These are phyloP conservation scores for Nannochloris sp. DNA, from an alignment of 139 green algal genomes.

Conservation along the genomic window DNA sequence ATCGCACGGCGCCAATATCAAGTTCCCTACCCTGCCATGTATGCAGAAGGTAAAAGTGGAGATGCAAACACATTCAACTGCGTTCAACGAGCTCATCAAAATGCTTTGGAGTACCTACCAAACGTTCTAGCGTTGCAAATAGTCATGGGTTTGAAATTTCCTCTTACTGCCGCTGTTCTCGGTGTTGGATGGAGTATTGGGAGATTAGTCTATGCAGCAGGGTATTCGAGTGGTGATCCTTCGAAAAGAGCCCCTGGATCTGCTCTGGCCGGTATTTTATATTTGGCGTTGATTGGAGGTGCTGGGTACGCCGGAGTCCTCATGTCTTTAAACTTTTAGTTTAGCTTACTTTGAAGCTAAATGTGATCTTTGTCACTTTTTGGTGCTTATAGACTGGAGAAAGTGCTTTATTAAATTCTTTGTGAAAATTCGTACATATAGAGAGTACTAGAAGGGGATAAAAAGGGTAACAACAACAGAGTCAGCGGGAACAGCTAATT, in stretches of 20 bases:
- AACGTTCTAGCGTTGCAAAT: neutral
- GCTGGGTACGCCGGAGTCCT: neutral
- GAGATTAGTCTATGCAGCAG: constrained; percentile 1
- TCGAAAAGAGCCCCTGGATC: neutral
- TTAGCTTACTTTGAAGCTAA: no score
- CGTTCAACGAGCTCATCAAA: constrained; percentile 25
- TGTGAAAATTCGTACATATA: no score
- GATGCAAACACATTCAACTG: constrained; percentile 20
- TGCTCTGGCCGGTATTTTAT: constrained; percentile 1
- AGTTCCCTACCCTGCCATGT: constrained; percentile 9
- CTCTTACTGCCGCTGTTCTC: constrained; percentile 6
- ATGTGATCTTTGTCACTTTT: no score
- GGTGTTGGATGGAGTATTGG: constrained; percentile 3
- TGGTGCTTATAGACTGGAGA: no score
- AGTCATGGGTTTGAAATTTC: constrained; percentile 19
- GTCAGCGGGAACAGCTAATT: no score
- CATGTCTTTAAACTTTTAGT: no score
- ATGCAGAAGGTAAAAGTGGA: constrained; percentile 2
- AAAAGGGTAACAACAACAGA: no score
- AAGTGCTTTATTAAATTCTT: no score
- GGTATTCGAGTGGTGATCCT: constrained; percentile 23
- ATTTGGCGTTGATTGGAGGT: constrained; percentile 8
- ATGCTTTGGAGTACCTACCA: constrained; percentile 17
- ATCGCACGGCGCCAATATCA: neutral
- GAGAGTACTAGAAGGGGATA: no score